Conservation (phyloP, 2,329 filamentous ascomycete genomes). For the Curvularia verruculosa region DNA sequence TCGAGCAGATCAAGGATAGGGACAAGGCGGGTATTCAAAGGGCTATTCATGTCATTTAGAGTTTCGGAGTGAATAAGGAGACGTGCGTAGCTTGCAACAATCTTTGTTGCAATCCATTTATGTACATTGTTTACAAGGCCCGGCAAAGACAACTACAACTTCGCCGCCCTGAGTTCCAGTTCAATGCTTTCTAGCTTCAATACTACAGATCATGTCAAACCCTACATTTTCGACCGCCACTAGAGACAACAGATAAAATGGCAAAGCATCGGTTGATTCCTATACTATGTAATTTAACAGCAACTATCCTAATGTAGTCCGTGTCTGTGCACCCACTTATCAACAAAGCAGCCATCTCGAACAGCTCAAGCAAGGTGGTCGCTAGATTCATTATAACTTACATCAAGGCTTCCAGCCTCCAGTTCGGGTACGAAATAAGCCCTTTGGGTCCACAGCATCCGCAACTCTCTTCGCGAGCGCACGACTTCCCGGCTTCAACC, state of each 20-base stretch:
- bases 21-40: not conserved
- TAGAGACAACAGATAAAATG: not conserved
- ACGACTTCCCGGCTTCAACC: slow-evolving; percentile 42
- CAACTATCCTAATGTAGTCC: not conserved
- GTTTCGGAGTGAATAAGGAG: not conserved
- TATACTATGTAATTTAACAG: not conserved
- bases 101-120: not conserved
- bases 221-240: not conserved
- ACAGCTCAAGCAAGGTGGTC: not conserved
- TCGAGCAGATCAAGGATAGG: not conserved
- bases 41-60: not conserved
- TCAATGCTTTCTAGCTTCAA: too few species aligned
- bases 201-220: too few species aligned
- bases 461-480: slow-evolving; percentile 47
- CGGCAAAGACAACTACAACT: too few species aligned
- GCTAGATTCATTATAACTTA: not conserved
- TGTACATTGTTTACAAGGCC: not conserved
- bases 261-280: not conserved
- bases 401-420: slow-evolving; percentile 51
- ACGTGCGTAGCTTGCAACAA: not conserved
- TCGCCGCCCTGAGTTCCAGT: too few species aligned
- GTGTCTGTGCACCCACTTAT: not conserved
- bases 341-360: not conserved
- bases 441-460: slow-evolving; percentile 50
- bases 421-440: slow-evolving; percentile 51